Conservation (phyloP, 768 basidiomycete species). For the Leccinum subtestaceum region DNA sequence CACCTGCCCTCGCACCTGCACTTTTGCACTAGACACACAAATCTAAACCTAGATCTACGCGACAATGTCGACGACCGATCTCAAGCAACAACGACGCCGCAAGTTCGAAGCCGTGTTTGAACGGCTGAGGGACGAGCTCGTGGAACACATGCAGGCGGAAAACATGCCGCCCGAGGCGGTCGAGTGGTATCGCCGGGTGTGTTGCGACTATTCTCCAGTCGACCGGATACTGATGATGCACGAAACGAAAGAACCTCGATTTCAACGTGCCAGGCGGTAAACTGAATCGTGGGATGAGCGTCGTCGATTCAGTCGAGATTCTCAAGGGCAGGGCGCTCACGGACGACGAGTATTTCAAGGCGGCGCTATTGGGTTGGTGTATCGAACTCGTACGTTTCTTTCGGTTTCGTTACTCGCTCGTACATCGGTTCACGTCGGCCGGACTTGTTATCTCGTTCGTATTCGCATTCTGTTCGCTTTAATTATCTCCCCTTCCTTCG, state of each 20-base stretch:
- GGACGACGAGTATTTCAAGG: constrained; percentile 85
- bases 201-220: constrained; percentile 23
- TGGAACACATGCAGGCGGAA: constrained; percentile 62
- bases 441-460: background rate
- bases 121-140: constrained; percentile 71
- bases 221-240: constrained; percentile 73
- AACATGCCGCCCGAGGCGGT: constrained; percentile 83
- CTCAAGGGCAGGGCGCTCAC: constrained; percentile 65
- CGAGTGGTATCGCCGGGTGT: constrained; percentile 71
- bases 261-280: constrained; percentile 97
- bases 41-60: background rate
- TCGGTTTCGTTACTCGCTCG: background rate
- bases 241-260: constrained; percentile 74
- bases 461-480: background rate
- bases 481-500: background rate
- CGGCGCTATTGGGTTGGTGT: constrained; percentile 91
- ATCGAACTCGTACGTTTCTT: constrained; percentile 78
- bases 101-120: constrained; percentile 75
- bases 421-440: background rate
- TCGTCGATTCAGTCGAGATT: constrained; percentile 90
- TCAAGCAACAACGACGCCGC: constrained; percentile 46
- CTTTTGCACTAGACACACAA: background rate
- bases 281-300: constrained; percentile 94
- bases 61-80: constrained; percentile 23
- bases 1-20: background rate